Base-by-base conservation (phyloP, 2,329 filamentous ascomycete genomes). In the Sporothrix humicola region DNA sequence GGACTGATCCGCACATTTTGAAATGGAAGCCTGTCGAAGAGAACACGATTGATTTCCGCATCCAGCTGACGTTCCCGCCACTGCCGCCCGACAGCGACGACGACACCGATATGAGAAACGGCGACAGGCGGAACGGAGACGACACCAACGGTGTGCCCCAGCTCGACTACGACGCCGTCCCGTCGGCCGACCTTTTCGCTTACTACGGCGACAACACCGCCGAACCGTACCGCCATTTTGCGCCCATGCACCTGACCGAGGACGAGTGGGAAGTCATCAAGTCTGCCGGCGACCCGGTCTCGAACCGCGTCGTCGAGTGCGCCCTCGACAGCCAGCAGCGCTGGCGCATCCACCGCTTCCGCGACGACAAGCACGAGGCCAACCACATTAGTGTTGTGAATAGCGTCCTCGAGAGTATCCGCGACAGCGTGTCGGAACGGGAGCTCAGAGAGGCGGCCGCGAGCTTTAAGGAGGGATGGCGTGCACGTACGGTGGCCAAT, bases 21-120 rank as follows among this genome's bases (percentile, higher is more conserved):
- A 99, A 99, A 82, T 99, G 96, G 96, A 99, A 99, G 83, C 94
- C 95, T 0, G 93, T 94, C 3, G 87, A 93, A 77, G 96, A 99
- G 81, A 99, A 99, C 84, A 97, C 94, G 0, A 90, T 99, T 77
- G 96, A 99, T 81, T 98, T 97, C 81, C 89, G 92, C 58, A 87
- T 98, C 78, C 89, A 88, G 70, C 87, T 99, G 59, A 86, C 88
- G 13, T 98, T 98, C 65, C 72, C n/a, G n/a, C 59, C 42, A 3
- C 71, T 92, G n/a, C 87, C 93, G 74, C 91, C 92, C 0, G 89
- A 92, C 78, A 87, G 89, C 15, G 83, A 44, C 31, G 72, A 17
- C 65, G 65, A 61, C 6, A 59, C 48, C 50, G 73, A 56, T 3
- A 12, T n/a, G 23, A n/a, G 17, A 15, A 68, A 69, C 54, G 56